Conservation (phyloP, 371 early-diverging fungal genomes). For the Lichtheimia hyalospora region DNA sequence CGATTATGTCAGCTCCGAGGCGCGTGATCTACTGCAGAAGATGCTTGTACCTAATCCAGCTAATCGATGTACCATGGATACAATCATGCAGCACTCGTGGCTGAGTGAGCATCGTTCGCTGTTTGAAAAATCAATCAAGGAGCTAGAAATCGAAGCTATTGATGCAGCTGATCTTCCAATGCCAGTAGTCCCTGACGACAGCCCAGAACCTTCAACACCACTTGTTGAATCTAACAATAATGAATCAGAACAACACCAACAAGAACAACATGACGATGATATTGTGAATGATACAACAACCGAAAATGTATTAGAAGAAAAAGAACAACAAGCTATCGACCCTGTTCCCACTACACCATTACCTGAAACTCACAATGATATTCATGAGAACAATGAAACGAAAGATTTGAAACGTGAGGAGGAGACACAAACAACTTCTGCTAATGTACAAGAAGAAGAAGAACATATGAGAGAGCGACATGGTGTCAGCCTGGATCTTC, state of each 20-base stretch:
- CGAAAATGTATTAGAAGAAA: too few relatives aligned
- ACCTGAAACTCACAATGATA: too few relatives aligned
- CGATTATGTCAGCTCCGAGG: constrained; percentile 79
- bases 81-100: constrained; percentile 87
- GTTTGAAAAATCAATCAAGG: constrained; percentile 25
- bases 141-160: constrained; percentile 20
- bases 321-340: too few relatives aligned
- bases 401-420: neutral
- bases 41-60: constrained; percentile 93
- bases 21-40: constrained; percentile 78
- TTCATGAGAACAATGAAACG: too few relatives aligned
- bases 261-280: neutral
- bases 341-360: too few relatives aligned
- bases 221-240: neutral
- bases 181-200: neutral
- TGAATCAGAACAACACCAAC: constrained; percentile 57
- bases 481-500: neutral
- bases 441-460: neutral
- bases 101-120: constrained; percentile 27
- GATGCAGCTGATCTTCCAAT: constrained; percentile 18
- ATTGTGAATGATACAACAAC: neutral
- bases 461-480: neutral
- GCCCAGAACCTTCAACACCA: constrained; percentile 11
- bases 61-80: constrained; percentile 81
- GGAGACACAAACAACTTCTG: neutral